Conservation (phyloP, 208 protist genomes). For the Leishmania martiniquensis region DNA sequence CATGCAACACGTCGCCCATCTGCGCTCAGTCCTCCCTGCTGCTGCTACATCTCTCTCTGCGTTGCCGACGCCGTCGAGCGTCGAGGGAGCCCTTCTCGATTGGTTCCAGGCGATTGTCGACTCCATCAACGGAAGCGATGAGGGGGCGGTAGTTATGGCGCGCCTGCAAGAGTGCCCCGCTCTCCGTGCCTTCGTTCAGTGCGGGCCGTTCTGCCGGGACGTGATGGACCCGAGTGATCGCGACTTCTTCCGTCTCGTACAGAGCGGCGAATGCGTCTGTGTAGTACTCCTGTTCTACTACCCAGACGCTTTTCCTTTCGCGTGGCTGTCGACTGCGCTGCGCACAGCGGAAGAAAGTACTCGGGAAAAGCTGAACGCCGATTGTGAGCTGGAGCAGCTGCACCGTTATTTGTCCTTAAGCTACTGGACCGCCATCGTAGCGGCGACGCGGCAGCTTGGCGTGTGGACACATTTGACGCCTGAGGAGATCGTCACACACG, state of each 20-base stretch:
- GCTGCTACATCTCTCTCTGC: background rate
- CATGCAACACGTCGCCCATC: slow-evolving; percentile 36
- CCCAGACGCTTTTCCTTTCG: slow-evolving; percentile 43
- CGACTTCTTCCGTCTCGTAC: slow-evolving; percentile 34
- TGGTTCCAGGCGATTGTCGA: slow-evolving; percentile 32
- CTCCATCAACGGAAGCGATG: background rate
- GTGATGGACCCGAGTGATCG: slow-evolving; percentile 28
- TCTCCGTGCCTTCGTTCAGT: slow-evolving; percentile 13
- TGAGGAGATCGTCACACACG: slow-evolving; percentile 57
- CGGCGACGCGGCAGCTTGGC: slow-evolving; percentile 35
- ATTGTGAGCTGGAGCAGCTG: background rate
- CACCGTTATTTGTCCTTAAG: slow-evolving; percentile 20
- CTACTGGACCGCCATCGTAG: slow-evolving; percentile 37
- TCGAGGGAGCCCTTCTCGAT: slow-evolving; percentile 30
- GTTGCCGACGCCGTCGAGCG: slow-evolving; percentile 15
- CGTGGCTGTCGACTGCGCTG: slow-evolving; percentile 14
- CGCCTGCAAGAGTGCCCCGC: background rate
- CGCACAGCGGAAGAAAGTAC: background rate
- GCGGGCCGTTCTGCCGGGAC: slow-evolving; percentile 24
- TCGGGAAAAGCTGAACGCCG: background rate
- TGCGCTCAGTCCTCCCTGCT: slow-evolving; percentile 4
- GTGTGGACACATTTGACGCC: slow-evolving; percentile 45
- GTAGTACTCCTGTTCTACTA: slow-evolving; percentile 64
- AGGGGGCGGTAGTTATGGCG: background rate
- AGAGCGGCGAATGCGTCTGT: slow-evolving; percentile 45